Percentiles rank a stretch among this genome's conserved stretches.
phyloP scores from a whole-genome alignment of 2,329 filamentous ascomycete species.

The Pseudocercospora ulei region DNA sequence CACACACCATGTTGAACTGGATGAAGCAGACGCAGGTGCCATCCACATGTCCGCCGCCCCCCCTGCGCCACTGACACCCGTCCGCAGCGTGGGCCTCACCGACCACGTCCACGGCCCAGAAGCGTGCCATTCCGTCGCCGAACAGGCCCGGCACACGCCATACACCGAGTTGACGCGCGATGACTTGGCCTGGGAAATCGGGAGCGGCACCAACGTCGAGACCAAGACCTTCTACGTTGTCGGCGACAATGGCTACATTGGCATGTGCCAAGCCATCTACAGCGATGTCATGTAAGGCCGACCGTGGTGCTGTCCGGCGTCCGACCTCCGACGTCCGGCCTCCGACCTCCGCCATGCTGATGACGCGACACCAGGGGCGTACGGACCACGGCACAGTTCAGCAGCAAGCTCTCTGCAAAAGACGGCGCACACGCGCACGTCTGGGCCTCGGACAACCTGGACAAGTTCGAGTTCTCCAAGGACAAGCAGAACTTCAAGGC shows the following conservation, averaged over 20 bases:
- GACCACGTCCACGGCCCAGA: conserved; percentile 88
- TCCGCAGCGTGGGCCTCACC: conserved; percentile 61
- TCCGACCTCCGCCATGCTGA: conserved; percentile 14
- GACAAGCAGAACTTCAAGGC: conserved; percentile 77
- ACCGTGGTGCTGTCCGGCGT: neutral
- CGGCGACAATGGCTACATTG: conserved; percentile 65
- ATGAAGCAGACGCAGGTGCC: conserved; percentile 72
- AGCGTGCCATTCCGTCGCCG: conserved; percentile 75
- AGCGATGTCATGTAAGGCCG: conserved; percentile 76
- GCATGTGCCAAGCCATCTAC: conserved; percentile 85
- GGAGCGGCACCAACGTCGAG: conserved; percentile 83
- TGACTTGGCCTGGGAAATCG: conserved; percentile 70
- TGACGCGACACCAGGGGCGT: conserved; percentile 55
- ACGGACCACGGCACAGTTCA: conserved; percentile 86
- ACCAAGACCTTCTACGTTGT: conserved; percentile 90
- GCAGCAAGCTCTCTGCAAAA: conserved; percentile 79
- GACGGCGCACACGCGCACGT: conserved; percentile 59
- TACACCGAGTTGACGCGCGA: conserved; percentile 70
- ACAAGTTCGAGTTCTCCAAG: conserved; percentile 72
- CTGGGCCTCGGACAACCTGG: conserved; percentile 74
- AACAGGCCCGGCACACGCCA: conserved; percentile 65
- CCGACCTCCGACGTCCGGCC: too few relatives aligned
- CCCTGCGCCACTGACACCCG: conserved; percentile 22
- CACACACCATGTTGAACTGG: conserved; percentile 77
- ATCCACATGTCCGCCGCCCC: too few relatives aligned